Conservation (phyloP, 2,329 filamentous ascomycete species). For the Trichophyton verrucosum region DNA sequence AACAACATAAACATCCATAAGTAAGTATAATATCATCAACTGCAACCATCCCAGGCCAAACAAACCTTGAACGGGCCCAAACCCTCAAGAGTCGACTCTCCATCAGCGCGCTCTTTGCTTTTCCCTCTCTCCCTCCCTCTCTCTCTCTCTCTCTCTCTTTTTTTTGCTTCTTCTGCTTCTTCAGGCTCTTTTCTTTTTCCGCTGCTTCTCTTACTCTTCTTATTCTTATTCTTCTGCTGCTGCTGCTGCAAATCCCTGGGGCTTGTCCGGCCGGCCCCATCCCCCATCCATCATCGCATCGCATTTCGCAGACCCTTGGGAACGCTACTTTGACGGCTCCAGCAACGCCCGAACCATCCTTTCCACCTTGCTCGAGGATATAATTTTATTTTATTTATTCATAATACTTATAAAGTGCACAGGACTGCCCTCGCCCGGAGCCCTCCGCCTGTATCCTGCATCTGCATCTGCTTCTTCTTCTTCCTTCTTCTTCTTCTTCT, state of each 20-base stretch:
- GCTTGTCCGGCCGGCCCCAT: neutral
- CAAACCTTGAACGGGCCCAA: neutral
- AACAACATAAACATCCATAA: no score
- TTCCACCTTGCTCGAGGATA: neutral
- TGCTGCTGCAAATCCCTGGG: neutral
- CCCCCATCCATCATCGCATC: neutral
- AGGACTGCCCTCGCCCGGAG: neutral
- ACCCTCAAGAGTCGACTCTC: no score
- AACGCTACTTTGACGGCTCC: neutral
- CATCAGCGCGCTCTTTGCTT: neutral
- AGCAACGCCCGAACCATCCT: neutral
- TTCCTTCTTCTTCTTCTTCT: neutral
- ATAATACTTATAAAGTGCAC: neutral
- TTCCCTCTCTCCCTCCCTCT: no score
- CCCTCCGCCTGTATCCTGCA: neutral
- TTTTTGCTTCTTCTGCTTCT: neutral
- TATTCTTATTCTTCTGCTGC: neutral
- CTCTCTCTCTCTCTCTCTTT: no score
- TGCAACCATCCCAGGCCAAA: neutral
- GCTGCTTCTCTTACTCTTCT: slow-evolving; percentile 32
- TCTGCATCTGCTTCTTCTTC: neutral
- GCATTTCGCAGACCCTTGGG: neutral
- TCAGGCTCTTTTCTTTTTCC: slow-evolving; percentile 48
- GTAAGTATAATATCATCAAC: no score
- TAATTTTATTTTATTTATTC: neutral